These are phyloP conservation scores for Pythium oligandrum DNA, from an alignment of 352 stramenopile genomes.

Conservation along the genomic window DNA sequence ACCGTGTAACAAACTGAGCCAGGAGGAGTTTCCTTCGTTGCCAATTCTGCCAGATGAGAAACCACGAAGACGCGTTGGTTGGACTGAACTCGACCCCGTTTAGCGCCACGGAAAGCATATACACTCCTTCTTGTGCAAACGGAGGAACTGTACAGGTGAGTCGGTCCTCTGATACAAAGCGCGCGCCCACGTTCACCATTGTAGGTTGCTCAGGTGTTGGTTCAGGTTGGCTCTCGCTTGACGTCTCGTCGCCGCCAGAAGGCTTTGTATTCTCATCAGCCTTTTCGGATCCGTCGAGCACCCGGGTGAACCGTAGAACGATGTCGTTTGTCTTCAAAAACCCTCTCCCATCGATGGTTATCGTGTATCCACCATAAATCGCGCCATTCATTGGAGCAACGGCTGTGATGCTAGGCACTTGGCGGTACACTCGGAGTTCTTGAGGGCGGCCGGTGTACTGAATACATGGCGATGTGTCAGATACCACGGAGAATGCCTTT, in stretches of 20 bases:
- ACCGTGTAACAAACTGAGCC: no score
- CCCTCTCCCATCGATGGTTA: conserved; percentile 52
- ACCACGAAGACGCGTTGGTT: conserved; percentile 52
- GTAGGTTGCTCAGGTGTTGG: conserved; percentile 2
- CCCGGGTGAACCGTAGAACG: neutral
- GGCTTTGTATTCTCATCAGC: no score
- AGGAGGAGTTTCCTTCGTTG: conserved; percentile 51
- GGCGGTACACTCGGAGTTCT: conserved; percentile 44
- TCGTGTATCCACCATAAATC: conserved; percentile 60
- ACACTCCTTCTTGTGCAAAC: conserved; percentile 65
- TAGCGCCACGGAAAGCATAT: conserved; percentile 52
- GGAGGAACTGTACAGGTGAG: conserved; percentile 39
- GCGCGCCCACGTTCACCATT: conserved; percentile 5
- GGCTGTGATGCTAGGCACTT: conserved; percentile 28
- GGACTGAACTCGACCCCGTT: conserved; percentile 67
- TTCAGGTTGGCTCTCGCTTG: neutral
- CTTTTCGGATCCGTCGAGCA: no score
- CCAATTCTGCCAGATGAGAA: conserved; percentile 83
- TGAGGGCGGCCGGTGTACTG: conserved; percentile 57
- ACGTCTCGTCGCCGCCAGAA: no score
- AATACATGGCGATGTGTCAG: no score
- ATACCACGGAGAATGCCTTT: no score
- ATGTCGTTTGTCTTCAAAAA: conserved; percentile 67
- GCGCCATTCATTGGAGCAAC: conserved; percentile 68
- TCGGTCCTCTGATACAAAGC: conserved; percentile 41